Evolutionary conservation across 1,139 yeast genomes (phyloP), one percentile per base, ranked within the genome.

Genomic region (Magnusiomyces fungicola): DNA sequence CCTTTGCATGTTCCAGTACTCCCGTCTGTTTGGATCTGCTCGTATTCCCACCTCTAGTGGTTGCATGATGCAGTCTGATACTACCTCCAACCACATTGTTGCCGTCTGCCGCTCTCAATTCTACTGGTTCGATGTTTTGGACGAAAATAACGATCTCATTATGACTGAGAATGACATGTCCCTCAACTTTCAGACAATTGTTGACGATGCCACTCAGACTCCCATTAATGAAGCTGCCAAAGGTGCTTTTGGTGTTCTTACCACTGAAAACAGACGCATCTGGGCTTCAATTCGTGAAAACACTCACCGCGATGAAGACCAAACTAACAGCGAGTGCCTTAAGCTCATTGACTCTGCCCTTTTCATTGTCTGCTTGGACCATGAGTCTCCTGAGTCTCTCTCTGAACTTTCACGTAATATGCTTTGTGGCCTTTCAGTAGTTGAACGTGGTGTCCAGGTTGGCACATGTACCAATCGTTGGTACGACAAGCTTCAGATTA

Each of bases 391-490:
- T 49, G 76, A 77, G 50, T 78, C 83, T 50, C 72, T 83, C 54
- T 75, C 83, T 14, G 84, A 83, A 53, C 70, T 88, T 61, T 79
- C 92, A 14, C 81, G 83, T 61, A 87, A 88, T 62, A 83, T 86
- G 84, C 76, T 88, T 46, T 88, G 96, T 65, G 96, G 96, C 3
- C 76, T 83, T 53, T 81, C 88, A n/a, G 78, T 76, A 34, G 70
- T 86, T 38, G 87, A 83, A 55, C 79, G 84, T 59, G 96, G 96
- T 60, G 80, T 87, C 47, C 96, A 89, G 68, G 83, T 84, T 34
- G 97, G 97, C 55, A 88, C 96, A 10, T 88, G 96, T 68, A 85
- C 96, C 37, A 89, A 89, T 67, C 75, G 97, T 64, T 89, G 96
- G 96, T 89, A 88, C 64, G 96, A 89, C 68, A 89, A 89, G 69